Evolutionary conservation across 345 rosid species (phyloP).

Genomic region (Raphanus raphanistrum): DNA sequence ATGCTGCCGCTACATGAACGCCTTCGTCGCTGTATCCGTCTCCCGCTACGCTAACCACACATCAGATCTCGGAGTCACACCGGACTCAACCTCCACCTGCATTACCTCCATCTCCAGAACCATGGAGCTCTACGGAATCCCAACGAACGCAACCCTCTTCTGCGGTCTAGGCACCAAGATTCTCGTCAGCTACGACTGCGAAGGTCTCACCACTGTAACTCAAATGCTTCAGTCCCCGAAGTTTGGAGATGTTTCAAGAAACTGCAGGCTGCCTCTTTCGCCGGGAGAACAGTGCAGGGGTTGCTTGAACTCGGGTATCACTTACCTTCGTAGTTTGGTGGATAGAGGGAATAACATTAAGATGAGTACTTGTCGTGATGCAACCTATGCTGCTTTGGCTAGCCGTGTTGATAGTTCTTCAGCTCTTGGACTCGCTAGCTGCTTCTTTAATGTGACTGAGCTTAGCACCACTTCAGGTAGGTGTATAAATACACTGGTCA

Average conservation of each 20-base stretch:
- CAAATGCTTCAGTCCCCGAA: constrained; percentile 78
- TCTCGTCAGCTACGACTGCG: constrained; percentile 70
- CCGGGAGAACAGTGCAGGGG: constrained; percentile 46
- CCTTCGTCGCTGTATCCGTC: constrained; percentile 70
- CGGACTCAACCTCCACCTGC: constrained; percentile 56
- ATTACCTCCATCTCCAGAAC: constrained; percentile 64
- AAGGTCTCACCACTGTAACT: constrained; percentile 65
- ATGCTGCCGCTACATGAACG: constrained; percentile 94
- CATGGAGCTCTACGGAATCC: constrained; percentile 75
- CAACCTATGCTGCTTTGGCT: constrained; percentile 72
- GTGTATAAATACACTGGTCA: neutral
- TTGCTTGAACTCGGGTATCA: constrained; percentile 78
- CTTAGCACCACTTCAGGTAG: constrained; percentile 54
- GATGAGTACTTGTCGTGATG: constrained; percentile 86
- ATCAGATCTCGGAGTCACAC: constrained; percentile 61
- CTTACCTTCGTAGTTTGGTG: constrained; percentile 64
- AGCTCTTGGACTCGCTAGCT: constrained; percentile 66
- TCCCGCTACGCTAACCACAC: constrained; percentile 78
- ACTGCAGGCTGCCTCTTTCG: constrained; percentile 59
- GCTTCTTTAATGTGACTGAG: constrained; percentile 84
- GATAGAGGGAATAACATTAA: constrained; percentile 62
- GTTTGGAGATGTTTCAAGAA: constrained; percentile 56
- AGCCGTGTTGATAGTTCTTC: constrained; percentile 68
- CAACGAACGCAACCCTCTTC: constrained; percentile 68
- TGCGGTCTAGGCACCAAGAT: constrained; percentile 91